phyloP scores from a whole-genome alignment of 805 yeast genomes.

The Yamadazyma nakazawae region DNA sequence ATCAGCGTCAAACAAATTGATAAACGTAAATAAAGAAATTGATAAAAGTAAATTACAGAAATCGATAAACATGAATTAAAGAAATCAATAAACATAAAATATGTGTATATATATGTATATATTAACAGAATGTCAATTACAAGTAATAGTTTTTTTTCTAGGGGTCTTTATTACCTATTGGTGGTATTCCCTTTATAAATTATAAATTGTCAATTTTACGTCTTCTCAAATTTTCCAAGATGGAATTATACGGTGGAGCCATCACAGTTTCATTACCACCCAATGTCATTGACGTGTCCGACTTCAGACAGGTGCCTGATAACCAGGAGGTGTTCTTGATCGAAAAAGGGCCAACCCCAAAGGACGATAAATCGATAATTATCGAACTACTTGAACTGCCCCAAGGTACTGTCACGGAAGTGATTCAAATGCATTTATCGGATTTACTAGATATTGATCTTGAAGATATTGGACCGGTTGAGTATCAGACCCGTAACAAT shows the following conservation, averaged over 20 bases:
- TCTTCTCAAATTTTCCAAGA: not conserved
- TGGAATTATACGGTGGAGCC: conserved; percentile 79
- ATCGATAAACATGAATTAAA: too few species aligned
- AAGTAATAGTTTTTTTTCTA: too few species aligned
- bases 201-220: not conserved
- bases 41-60: too few species aligned
- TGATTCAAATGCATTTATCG: conserved; percentile 50
- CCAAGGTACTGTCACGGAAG: conserved; percentile 30
- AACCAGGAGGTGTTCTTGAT: conserved; percentile 85
- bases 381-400: conserved; percentile 58
- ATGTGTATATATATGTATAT: too few species aligned
- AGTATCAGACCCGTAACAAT: not conserved
- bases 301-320: conserved; percentile 82
- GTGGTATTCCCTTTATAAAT: too few species aligned
- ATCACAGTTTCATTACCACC: conserved; percentile 56
- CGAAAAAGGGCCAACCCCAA: conserved; percentile 24
- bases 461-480: conserved; percentile 1
- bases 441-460: conserved; percentile 44
- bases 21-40: too few species aligned
- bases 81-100: too few species aligned
- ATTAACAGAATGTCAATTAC: too few species aligned
- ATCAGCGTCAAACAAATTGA: too few species aligned
- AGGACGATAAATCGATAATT: conserved; percentile 53
- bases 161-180: too few species aligned
- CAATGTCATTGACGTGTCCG: conserved; percentile 66